Evolutionary conservation across 495 filamentous ascomycete genomes (phyloP).

Genomic region (Podospora pseudoanserina): DNA sequence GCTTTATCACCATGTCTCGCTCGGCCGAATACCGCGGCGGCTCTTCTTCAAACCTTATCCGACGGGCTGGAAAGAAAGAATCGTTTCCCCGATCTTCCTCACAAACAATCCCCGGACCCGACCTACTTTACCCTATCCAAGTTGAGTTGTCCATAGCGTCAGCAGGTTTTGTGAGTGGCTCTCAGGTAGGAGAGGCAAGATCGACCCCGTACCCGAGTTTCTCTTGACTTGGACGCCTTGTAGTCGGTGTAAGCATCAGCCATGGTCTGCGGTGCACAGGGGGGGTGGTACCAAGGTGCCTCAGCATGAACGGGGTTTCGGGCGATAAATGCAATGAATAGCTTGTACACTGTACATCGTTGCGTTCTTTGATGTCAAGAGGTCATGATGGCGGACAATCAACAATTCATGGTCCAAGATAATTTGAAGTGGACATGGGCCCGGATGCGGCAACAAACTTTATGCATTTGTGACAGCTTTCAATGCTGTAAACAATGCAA

Average conservation of each 20-base stretch:
- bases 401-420: too few relatives aligned
- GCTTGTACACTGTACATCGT: background rate
- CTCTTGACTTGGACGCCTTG: background rate
- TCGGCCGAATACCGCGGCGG: background rate
- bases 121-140: background rate
- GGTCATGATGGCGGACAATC: too few relatives aligned
- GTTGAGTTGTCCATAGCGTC: background rate
- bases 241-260: background rate
- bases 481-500: too few relatives aligned
- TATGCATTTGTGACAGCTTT: background rate
- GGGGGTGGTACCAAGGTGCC: background rate
- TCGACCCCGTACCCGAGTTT: background rate
- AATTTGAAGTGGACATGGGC: background rate
- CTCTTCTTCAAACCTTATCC: background rate
- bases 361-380: too few relatives aligned
- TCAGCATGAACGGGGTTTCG: background rate
- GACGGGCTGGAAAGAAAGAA: background rate
- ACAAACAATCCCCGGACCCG: background rate
- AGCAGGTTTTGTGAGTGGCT: background rate
- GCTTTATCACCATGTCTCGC: slow-evolving; percentile 4
- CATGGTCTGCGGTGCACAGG: background rate
- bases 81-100: background rate
- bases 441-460: background rate
- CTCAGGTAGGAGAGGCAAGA: background rate
- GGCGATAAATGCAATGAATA: background rate